Percentiles rank a stretch among this genome's conserved stretches.
Evolutionary conservation across 2,329 filamentous ascomycete genomes (phyloP).

Genomic region (Hymenoscyphus salicellus): DNA sequence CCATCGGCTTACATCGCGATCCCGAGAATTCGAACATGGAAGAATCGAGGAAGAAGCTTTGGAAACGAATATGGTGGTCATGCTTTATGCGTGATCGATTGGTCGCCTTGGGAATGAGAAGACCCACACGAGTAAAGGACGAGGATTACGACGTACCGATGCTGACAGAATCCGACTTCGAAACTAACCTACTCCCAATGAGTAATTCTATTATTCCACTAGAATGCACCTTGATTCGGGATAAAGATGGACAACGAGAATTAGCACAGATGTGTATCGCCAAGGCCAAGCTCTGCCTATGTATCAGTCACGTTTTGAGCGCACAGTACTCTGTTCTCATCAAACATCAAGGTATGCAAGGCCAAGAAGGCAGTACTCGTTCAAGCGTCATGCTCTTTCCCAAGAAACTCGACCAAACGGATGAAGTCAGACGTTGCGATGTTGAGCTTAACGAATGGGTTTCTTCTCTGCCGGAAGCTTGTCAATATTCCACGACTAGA

Average conservation of each 20-base stretch:
- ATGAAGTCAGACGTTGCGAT: conserved; percentile 76
- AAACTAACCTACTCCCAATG: conserved; percentile 66
- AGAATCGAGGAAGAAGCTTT: conserved; percentile 70
- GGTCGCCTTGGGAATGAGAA: conserved; percentile 88
- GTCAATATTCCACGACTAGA: conserved; percentile 60
- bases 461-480: conserved; percentile 65
- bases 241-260: conserved; percentile 70
- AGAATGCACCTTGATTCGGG: conserved; percentile 68
- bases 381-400: conserved; percentile 86
- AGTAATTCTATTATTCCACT: conserved; percentile 65
- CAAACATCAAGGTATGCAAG: conserved; percentile 75
- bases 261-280: conserved; percentile 86
- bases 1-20: conserved; percentile 87
- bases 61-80: conserved; percentile 98
- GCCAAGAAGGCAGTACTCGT: conserved; percentile 65
- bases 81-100: conserved; percentile 93
- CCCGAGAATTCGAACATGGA: conserved; percentile 76
- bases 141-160: conserved; percentile 93
- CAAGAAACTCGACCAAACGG: conserved; percentile 78
- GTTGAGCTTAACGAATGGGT: conserved; percentile 76
- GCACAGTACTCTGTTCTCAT: conserved; percentile 91
- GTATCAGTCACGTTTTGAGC: conserved; percentile 83
- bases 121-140: conserved; percentile 87
- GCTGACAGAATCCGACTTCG: conserved; percentile 81
- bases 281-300: conserved; percentile 84